Evolutionary conservation across 164 flowering plant genomes (phyloP), one percentile per base, ranked within the genome.

Genomic region (Dillenia suffruticosa): DNA sequence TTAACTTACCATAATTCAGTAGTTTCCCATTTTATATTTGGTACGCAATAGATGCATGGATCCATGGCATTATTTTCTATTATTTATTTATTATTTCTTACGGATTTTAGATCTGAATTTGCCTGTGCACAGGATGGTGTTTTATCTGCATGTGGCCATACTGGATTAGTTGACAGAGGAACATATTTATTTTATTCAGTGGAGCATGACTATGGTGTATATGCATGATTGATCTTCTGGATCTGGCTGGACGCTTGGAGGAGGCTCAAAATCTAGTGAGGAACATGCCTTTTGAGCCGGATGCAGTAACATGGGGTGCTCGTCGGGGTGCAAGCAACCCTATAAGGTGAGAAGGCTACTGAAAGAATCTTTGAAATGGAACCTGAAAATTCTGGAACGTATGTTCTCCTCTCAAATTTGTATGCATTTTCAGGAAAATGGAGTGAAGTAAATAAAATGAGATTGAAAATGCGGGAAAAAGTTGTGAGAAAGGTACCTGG

Each of bases 291-390:
- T 78, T 81, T 45, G 84, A 82, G 61, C 96, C 97, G 17, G 97
- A 88, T 78, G 89, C 87, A 49, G 90, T 95, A 56, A 83, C 91
- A 69, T 90, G 98, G 98, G 98, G 94, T 51, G 94, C 97, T 70
- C 71, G 90, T 59, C 90, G 87, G 10, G 97, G 97, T 64, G 98
- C 98, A 40, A 82, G 96, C 77, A 76, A 80, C 90, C 4, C 81
- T 79, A 63, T 68, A 90, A 57, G 98, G 83, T 45, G 97, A 93
- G 70, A 82, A 77, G 72, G 96, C 98, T 53, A 97, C 98, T 11
- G 62, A 83, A 73, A 82, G 69, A 58, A 74, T 89, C 65, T 89
- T 89, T 54, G 80, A 83, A 73, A 73, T 85, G 85, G 97, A 93
- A 56, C 96, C 98, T 45, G 84, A 88, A 40, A 90, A 93, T 74